Percentiles rank a stretch among this genome's conserved stretches.
These are phyloP conservation scores for Pseudonitzschia delicatissima DNA, from an alignment of 108 stramenopile genomes.

Conservation along the genomic window DNA sequence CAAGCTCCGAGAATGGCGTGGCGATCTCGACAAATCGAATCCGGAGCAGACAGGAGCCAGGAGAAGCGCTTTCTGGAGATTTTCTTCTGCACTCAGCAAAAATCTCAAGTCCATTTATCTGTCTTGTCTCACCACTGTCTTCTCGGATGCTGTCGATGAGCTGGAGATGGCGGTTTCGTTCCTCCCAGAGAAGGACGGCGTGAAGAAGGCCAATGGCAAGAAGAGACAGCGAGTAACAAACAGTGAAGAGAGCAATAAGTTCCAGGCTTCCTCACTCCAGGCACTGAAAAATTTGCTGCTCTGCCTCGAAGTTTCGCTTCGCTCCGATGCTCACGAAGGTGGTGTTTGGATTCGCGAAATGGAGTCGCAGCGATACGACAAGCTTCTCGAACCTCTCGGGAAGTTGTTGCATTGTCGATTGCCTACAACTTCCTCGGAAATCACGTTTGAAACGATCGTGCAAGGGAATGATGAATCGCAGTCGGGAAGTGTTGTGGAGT, in stretches of 20 bases:
- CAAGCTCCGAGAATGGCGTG: constrained; percentile 75
- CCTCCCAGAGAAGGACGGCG: background rate
- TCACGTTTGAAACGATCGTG: constrained; percentile 50
- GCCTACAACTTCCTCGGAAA: constrained; percentile 35
- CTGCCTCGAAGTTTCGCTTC: constrained; percentile 68
- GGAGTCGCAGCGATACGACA: constrained; percentile 61
- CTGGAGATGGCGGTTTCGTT: constrained; percentile 30
- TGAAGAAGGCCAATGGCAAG: constrained; percentile 14
- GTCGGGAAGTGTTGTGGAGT: constrained; percentile 69
- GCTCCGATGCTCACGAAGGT: constrained; percentile 83
- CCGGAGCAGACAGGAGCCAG: constrained; percentile 16
- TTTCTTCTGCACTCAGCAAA: constrained; percentile 60
- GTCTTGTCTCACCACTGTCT: constrained; percentile 71
- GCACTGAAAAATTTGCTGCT: constrained; percentile 61
- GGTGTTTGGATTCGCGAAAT: constrained; percentile 83
- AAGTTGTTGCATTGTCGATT: constrained; percentile 60
- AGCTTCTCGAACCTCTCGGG: constrained; percentile 64
- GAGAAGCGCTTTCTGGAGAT: constrained; percentile 70
- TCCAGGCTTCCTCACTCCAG: constrained; percentile 1
- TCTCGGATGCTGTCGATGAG: constrained; percentile 68
- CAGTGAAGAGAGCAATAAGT: background rate
- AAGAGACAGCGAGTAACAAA: constrained; percentile 31
- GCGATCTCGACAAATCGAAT: constrained; percentile 37
- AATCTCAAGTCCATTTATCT: constrained; percentile 72
- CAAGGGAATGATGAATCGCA: constrained; percentile 39